A percentile compares a stretch with the other conserved stretches of the same genome.
These are phyloP conservation scores for Nakataea oryzae DNA, from an alignment of 2,329 filamentous ascomycete genomes.

Conservation along the genomic window DNA sequence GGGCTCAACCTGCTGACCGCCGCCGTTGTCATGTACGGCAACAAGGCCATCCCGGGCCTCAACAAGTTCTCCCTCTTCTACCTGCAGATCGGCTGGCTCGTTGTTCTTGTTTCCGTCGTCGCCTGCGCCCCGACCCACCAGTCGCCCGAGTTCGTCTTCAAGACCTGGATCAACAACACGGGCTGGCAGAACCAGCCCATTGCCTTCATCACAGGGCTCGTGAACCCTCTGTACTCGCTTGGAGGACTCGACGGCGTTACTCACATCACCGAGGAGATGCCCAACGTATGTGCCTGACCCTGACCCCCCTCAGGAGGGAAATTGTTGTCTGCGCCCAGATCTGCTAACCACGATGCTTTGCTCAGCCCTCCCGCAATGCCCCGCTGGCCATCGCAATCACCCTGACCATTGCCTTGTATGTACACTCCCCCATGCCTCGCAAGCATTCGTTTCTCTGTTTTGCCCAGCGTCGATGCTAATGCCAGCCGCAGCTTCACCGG, in stretches of 20 bases:
- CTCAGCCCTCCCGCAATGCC: constrained; percentile 23
- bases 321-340: too few relatives aligned
- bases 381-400: constrained; percentile 30
- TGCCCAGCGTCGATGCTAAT: neutral
- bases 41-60: constrained; percentile 28
- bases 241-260: constrained; percentile 35
- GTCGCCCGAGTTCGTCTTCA: constrained; percentile 36
- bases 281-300: constrained; percentile 17
- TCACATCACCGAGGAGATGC: constrained; percentile 41
- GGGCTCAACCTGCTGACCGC: constrained; percentile 30
- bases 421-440: neutral
- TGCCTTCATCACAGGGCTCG: constrained; percentile 37
- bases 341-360: neutral
- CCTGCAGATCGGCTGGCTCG: constrained; percentile 34
- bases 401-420: constrained; percentile 30
- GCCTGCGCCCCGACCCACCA: constrained; percentile 34
- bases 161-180: constrained; percentile 40
- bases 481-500: constrained; percentile 29
- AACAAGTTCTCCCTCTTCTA: constrained; percentile 34
- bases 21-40: constrained; percentile 35
- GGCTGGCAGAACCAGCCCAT: constrained; percentile 39
- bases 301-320: constrained; percentile 17
- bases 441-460: too few relatives aligned
- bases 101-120: constrained; percentile 34
- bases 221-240: constrained; percentile 35